These are phyloP conservation scores for Leptodontidium sp. DNA, from an alignment of 2,329 filamentous ascomycete species.

Conservation along the genomic window DNA sequence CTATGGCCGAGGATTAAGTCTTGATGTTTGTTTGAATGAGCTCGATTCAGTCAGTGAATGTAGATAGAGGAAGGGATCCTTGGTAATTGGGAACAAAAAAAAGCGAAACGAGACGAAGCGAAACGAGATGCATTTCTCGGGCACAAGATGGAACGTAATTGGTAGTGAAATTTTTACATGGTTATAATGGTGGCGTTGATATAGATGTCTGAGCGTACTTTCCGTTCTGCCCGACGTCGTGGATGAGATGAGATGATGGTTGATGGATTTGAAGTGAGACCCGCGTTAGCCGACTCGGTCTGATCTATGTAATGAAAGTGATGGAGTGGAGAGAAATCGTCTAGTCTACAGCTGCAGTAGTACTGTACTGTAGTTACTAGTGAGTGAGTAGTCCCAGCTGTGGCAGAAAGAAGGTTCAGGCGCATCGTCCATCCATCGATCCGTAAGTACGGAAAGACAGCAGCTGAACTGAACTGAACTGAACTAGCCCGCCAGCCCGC, in stretches of 20 bases:
- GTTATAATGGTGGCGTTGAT: constrained; percentile 22
- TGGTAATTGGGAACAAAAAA: too few species aligned
- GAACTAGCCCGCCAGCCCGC: constrained; percentile 15
- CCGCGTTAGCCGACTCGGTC: constrained; percentile 3
- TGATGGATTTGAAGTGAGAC: constrained; percentile 8
- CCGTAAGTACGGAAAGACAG: too few species aligned
- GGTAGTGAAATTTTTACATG: too few species aligned
- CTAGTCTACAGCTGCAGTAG: too few species aligned
- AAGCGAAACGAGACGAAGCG: too few species aligned
- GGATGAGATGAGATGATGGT: background rate
- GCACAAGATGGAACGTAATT: background rate
- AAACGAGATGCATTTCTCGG: background rate
- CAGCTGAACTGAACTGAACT: background rate
- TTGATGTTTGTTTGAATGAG: too few species aligned
- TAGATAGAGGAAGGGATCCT: too few species aligned
- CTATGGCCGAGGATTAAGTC: too few species aligned
- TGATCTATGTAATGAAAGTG: background rate
- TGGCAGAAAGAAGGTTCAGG: constrained; percentile 9
- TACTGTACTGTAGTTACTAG: too few species aligned
- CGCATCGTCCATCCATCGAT: constrained; percentile 4
- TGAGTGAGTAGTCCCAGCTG: too few species aligned
- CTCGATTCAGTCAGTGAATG: too few species aligned
- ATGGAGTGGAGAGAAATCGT: too few species aligned
- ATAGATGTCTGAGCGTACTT: constrained; percentile 9
- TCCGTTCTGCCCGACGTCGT: background rate